Conservation (phyloP, 352 stramenopile species). For the Phytopythium aichiense region DNA sequence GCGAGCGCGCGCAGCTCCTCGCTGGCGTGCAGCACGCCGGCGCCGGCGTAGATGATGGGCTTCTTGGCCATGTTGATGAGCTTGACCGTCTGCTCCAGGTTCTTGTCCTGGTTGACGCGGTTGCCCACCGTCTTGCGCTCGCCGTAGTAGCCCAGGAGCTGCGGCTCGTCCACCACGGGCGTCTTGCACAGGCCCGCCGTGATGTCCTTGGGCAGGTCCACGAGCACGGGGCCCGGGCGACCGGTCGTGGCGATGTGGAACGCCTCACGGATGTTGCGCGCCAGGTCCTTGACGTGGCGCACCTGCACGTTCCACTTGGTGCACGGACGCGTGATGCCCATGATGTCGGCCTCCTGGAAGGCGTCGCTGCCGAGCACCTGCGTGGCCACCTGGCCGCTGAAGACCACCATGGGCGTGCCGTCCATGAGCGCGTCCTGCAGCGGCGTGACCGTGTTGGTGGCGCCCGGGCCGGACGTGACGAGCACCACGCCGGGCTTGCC, state of each 20-base stretch:
- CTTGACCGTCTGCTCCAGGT: constrained; percentile 63
- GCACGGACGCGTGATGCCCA: constrained; percentile 86
- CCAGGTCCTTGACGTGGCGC: constrained; percentile 93
- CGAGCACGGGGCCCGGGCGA: constrained; percentile 91
- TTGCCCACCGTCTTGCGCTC: constrained; percentile 81
- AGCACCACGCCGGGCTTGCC: constrained; percentile 90
- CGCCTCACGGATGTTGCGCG: constrained; percentile 93
- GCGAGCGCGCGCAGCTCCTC: constrained; percentile 91
- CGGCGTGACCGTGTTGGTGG: constrained; percentile 93
- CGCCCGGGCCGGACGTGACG: constrained; percentile 91
- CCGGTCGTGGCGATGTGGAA: constrained; percentile 95
- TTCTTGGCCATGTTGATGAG: constrained; percentile 95
- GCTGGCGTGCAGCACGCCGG: constrained; percentile 84
- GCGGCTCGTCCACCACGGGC: constrained; percentile 64
- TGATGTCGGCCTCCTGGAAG: constrained; percentile 89
- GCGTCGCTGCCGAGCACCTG: constrained; percentile 89
- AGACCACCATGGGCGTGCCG: constrained; percentile 92
- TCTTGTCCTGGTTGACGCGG: constrained; percentile 74
- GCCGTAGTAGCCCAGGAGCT: constrained; percentile 83
- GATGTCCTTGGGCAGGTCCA: constrained; percentile 96
- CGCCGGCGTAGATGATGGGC: constrained; percentile 94
- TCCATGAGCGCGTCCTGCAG: constrained; percentile 94
- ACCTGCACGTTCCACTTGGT: constrained; percentile 98
- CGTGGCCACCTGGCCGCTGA: constrained; percentile 93
- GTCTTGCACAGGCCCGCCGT: constrained; percentile 75